A percentile compares a stretch with the other conserved stretches of the same genome.
phyloP scores from a whole-genome alignment of 75 land plant genomes.

The Selaginella moellendorffii region DNA sequence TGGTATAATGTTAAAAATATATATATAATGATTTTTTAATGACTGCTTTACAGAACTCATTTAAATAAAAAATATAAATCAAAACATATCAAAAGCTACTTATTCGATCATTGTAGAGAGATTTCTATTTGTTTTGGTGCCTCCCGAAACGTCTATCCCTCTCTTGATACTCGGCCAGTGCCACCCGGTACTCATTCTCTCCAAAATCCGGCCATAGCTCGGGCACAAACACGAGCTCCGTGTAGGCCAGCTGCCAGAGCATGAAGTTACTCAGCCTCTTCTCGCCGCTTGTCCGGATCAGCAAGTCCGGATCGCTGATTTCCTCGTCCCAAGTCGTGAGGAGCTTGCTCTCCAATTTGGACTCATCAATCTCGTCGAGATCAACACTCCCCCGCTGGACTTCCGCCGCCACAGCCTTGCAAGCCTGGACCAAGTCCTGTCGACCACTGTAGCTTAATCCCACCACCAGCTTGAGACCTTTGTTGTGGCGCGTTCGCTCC shows the following conservation, averaged over 20 bases:
- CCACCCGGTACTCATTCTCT: constrained; percentile 28
- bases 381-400: constrained; percentile 33
- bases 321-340: constrained; percentile 35
- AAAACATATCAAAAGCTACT: no score
- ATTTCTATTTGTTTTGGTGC: no score
- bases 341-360: constrained; percentile 23
- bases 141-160: constrained; percentile 51
- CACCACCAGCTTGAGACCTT: constrained; percentile 31
- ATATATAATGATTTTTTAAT: no score
- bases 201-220: constrained; percentile 55
- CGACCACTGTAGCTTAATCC: constrained; percentile 68
- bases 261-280: constrained; percentile 62
- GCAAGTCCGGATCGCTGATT: constrained; percentile 52
- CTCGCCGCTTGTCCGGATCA: constrained; percentile 67
- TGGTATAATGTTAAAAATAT: no score
- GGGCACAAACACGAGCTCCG: constrained; percentile 39
- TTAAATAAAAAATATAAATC: no score
- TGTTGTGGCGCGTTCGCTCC: constrained; percentile 33
- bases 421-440: constrained; percentile 46
- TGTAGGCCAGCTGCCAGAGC: constrained; percentile 67
- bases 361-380: constrained; percentile 37
- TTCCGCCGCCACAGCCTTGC: constrained; percentile 31
- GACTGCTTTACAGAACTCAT: no score
- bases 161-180: constrained; percentile 33
- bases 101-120: no score